Evolutionary conservation across 371 early-diverging fungal genomes (phyloP), one percentile per base, ranked within the genome.

Genomic region (Mucor mucedo): DNA sequence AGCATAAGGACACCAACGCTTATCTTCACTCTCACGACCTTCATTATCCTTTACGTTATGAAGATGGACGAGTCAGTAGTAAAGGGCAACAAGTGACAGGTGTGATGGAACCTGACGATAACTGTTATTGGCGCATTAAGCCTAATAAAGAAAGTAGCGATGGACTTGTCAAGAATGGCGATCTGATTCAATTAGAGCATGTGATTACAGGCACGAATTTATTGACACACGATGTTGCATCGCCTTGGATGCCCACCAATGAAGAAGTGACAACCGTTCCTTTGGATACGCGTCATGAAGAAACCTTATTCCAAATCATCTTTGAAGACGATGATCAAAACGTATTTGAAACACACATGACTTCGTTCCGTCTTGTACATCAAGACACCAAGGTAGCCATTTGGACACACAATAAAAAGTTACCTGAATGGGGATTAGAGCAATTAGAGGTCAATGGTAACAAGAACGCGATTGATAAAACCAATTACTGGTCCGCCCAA

Each of bases 361-460:
- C 82, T 41, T 66, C 78, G 27, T 72, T 92, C 54, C 82, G 88
- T 56, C 64, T 95, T 29, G 70, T 94, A 47, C 96, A 95, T 69
- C 73, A 87, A 63, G 87, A 90, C 62, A 95, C 95, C 49, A 84
- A 83, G 60, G 95, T 90, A 52, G 94, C 90, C 29, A 68, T 95
- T 63, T 91, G 90, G 83, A 91, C 93, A 2, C 93, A 91, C 60
- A 56, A 68, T 7, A 77, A 87, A 48, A 82, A 82, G 60, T 82
- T 97, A 40, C 99, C 99, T 1, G 93, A 91, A 0, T 99, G 99
- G 99, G 99, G 93, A 4, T 89, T 91, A 70, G 83, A 79, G 6
- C 97, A 97, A 73, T 89, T 95, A 55, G 99, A 99, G 72, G 88
- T 99, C 58, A 95, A 97, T 72, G 99, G 99, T 27, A 94, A 94